Evolutionary conservation across 805 yeast genomes (phyloP).

Genomic region (Kockiozyma suomiensis): DNA sequence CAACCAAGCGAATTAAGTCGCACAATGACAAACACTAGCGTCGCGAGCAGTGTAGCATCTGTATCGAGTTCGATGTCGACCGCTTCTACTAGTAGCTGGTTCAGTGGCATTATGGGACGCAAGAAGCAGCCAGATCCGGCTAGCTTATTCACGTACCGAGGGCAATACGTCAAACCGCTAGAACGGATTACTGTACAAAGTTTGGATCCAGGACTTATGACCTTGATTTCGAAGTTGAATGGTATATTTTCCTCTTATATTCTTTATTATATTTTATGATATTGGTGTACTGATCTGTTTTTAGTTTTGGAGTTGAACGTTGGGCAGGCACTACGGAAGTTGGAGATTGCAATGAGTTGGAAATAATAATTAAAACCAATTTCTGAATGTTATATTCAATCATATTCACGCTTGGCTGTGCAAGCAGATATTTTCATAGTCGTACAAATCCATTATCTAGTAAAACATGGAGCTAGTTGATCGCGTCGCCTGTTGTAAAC

Average conservation of each 20-base stretch:
- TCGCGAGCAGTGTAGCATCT: conserved; percentile 19
- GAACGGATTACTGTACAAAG: conserved; percentile 34
- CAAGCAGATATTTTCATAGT: background rate
- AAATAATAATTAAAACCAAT: conserved; percentile 24
- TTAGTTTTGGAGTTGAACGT: conserved; percentile 31
- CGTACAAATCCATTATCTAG: background rate
- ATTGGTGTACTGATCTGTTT: background rate
- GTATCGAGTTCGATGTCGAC: conserved; percentile 23
- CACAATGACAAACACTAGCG: conserved; percentile 16
- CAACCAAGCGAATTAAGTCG: conserved; percentile 20
- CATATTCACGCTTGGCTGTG: background rate
- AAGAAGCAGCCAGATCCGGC: conserved; percentile 22
- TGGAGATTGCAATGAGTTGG: conserved; percentile 34
- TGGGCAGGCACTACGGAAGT: conserved; percentile 32
- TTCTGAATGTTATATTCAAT: too few species aligned
- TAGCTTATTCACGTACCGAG: conserved; percentile 18
- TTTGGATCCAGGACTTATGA: conserved; percentile 32
- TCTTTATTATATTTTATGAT: background rate
- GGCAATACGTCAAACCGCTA: conserved; percentile 21
- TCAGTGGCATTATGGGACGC: conserved; percentile 22
- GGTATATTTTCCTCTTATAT: conserved; percentile 9
- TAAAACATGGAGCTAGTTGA: background rate
- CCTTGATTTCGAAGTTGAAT: conserved; percentile 29
- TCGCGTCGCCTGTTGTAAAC: conserved; percentile 32
- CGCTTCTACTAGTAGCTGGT: conserved; percentile 26